Base-by-base conservation (phyloP, 1,284 basidiomycete genomes). In the Sanghuangporus sanghuang region DNA sequence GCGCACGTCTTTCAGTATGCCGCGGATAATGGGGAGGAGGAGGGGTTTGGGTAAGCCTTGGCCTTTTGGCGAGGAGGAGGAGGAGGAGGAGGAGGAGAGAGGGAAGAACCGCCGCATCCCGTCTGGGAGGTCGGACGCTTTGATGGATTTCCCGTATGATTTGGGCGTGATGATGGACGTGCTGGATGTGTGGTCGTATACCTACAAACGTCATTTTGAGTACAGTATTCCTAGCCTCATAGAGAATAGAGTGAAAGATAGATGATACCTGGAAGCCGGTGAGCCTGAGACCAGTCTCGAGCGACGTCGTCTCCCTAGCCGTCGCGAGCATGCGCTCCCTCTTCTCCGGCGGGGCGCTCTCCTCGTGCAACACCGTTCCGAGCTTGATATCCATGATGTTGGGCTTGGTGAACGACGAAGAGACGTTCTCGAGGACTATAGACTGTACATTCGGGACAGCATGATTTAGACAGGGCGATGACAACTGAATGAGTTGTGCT, bases 341-440 rank as follows among this genome's bases (percentile, higher is more conserved):
- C 77, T 98, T 98, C 68, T 93, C 93, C 1, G 83, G 82, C 0
- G 81, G 76, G 2, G 93, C 89, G 32, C 27, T 76, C 35, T 86
- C 81, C 62, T 92, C 90, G 70, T 92, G 91, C 3, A 98, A 81
- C 7, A 91, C 81, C 0, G 90, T 95, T 0, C 96, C 96, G 21
- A 98, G 87, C 75, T 98, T 98, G 74, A 95, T 81, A 73, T 98
- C 96, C 27, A 97, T 79, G 59, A 97, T 86, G 70, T 91, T 94
- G 2, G 96, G 95, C 72, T 86, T 88, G 32, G 75, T 70, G 77
- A 95, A 98, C 0, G 81, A 72, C 68, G 87, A 76, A 0, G 89
- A 78, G 6, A 96, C 77, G 73, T 98, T 98, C 75, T 96, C 90
- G 5, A 98, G 75, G 27, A 97, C 93, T 63, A 97, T 78, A 65